Percentiles rank a stretch among this genome's conserved stretches.
phyloP scores from a whole-genome alignment of 345 rosid genomes.

The Zanthoxylum bungeanum region DNA sequence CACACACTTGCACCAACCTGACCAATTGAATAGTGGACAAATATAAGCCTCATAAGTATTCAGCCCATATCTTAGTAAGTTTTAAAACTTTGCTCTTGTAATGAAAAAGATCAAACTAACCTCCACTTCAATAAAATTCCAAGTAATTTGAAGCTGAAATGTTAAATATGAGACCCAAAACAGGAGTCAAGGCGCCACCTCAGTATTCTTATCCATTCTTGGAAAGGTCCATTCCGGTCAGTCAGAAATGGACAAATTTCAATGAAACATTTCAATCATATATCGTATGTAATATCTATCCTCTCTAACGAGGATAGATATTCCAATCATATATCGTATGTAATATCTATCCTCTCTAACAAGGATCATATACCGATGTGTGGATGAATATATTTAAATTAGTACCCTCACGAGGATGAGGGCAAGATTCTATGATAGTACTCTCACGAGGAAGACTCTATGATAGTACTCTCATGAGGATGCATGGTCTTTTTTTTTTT shows the following conservation, averaged over 20 bases:
- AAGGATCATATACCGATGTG: no score
- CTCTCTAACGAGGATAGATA: no score
- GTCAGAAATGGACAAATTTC: background rate
- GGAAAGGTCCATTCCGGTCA: slow-evolving; percentile 8
- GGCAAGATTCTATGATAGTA: no score
- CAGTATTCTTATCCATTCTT: slow-evolving; percentile 16
- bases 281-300: no score
- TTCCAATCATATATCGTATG: no score
- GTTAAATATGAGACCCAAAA: slow-evolving; percentile 15
- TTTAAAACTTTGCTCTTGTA: background rate
- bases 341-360: no score
- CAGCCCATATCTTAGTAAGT: background rate
- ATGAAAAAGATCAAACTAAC: background rate
- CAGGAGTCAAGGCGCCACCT: slow-evolving; percentile 15
- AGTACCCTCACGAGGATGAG: no score
- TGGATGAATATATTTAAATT: no score
- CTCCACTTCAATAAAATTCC: background rate
- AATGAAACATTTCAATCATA: no score
- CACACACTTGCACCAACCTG: slow-evolving; percentile 32
- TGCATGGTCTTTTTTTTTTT: no score
- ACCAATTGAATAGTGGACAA: slow-evolving; percentile 29
- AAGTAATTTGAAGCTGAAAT: slow-evolving; percentile 16
- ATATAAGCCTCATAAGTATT: slow-evolving; percentile 22
- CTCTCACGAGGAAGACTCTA: no score
- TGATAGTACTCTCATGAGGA: no score